Conservation (phyloP, 2,329 filamentous ascomycete species). For the Achaetomium macrosporum region DNA sequence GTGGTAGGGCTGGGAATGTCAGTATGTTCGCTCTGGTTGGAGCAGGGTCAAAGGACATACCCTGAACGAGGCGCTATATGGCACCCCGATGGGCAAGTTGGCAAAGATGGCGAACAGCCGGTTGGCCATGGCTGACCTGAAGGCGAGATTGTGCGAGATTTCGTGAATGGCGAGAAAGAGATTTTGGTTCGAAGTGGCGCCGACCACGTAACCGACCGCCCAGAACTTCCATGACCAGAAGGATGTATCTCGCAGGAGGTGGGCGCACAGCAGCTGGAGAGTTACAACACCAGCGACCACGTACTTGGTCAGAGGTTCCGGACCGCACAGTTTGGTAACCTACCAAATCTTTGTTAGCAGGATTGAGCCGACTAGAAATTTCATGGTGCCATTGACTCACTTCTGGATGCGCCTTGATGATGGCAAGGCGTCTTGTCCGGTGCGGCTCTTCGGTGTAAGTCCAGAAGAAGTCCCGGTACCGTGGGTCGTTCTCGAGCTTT, state of each 20-base stretch:
- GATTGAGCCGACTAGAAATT: not conserved
- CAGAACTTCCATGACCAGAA: constrained; percentile 83
- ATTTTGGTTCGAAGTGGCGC: constrained; percentile 96
- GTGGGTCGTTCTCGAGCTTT: constrained; percentile 34
- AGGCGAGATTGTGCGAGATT: constrained; percentile 96
- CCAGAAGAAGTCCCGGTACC: constrained; percentile 75
- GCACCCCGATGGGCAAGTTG: constrained; percentile 91
- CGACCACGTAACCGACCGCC: constrained; percentile 81
- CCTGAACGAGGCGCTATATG: constrained; percentile 93
- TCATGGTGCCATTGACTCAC: constrained; percentile 39
- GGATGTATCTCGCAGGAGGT: constrained; percentile 66
- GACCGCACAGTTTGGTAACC: constrained; percentile 96
- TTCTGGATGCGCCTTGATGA: constrained; percentile 98
- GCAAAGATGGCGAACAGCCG: constrained; percentile 85
- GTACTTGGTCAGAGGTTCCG: constrained; percentile 93
- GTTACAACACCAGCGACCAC: constrained; percentile 77
- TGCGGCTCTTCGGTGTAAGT: constrained; percentile 98
- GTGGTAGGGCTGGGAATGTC: constrained; percentile 70
- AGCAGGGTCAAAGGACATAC: constrained; percentile 36
- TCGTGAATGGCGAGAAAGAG: constrained; percentile 98
- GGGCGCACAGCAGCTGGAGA: constrained; percentile 74
- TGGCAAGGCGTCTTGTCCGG: constrained; percentile 79
- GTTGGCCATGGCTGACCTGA: constrained; percentile 74
- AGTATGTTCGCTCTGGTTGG: not conserved
- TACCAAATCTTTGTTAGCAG: constrained; percentile 31